These are phyloP conservation scores for Oenanthe javanica DNA, from an alignment of 140 eudicot genomes.

Conservation along the genomic window DNA sequence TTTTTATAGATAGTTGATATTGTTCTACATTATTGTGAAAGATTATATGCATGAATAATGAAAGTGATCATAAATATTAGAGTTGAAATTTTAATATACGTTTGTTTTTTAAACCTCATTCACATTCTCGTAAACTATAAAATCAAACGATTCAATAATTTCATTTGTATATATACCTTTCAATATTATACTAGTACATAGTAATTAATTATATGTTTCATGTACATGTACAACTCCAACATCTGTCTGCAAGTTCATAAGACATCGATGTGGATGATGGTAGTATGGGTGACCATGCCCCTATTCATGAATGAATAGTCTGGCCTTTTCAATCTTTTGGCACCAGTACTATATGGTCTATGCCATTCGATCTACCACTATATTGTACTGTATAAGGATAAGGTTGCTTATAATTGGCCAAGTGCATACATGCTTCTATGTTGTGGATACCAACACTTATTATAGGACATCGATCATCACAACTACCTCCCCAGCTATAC, in stretches of 20 bases:
- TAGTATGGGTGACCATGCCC: background rate
- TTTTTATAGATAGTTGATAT: no score
- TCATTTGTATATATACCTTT: no score
- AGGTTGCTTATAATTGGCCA: background rate
- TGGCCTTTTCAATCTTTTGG: slow-evolving; percentile 4
- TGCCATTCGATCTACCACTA: background rate
- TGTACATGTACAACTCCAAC: background rate
- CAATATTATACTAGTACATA: no score
- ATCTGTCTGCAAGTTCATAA: background rate
- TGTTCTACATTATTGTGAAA: background rate
- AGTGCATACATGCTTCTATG: background rate
- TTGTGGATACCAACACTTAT: background rate
- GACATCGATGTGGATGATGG: background rate
- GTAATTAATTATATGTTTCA: no score
- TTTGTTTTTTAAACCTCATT: no score
- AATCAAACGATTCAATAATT: no score
- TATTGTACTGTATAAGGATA: background rate
- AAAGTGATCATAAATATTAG: no score
- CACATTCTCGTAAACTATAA: no score
- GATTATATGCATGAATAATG: no score
- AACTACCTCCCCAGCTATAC: no score
- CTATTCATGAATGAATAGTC: background rate
- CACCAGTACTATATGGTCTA: no score
- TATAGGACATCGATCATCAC: background rate
- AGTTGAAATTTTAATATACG: no score